phyloP scores from a whole-genome alignment of 1,139 yeast genomes.

The Hyphopichia buzzinii region DNA sequence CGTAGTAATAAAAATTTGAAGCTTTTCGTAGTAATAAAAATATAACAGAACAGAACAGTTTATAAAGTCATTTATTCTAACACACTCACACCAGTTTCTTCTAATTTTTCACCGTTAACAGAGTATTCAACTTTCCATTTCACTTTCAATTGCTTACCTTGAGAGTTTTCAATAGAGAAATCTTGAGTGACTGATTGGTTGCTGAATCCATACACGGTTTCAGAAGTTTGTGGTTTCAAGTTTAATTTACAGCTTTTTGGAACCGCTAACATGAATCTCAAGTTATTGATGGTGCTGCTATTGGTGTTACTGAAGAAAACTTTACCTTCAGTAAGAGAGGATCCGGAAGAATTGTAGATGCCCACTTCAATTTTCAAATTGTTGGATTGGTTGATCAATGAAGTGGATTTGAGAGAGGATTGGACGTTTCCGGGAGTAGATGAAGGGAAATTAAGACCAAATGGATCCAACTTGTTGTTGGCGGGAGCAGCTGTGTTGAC shows the following conservation, averaged over 20 bases:
- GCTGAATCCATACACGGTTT: conserved; percentile 48
- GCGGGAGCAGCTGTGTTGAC: conserved; percentile 11
- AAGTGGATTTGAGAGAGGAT: conserved; percentile 14
- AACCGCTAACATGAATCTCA: conserved; percentile 77
- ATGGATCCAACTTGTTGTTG: conserved; percentile 42
- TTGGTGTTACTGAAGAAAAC: conserved; percentile 42
- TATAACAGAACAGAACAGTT: background rate
- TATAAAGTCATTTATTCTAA: conserved; percentile 13
- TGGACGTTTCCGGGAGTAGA: conserved; percentile 36
- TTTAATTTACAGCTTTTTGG: conserved; percentile 68
- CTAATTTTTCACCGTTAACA: conserved; percentile 44
- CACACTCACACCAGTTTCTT: conserved; percentile 56
- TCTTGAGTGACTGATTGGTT: conserved; percentile 59
- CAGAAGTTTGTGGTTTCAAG: conserved; percentile 70
- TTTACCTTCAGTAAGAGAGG: conserved; percentile 43
- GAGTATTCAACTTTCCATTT: conserved; percentile 76
- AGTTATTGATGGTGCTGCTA: conserved; percentile 29
- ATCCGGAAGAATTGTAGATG: conserved; percentile 33
- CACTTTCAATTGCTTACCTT: conserved; percentile 55
- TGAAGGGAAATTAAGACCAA: conserved; percentile 47
- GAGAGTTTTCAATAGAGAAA: conserved; percentile 56
- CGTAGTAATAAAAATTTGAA: too few species aligned
- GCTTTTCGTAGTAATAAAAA: background rate
- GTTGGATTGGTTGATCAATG: conserved; percentile 44
- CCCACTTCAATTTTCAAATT: conserved; percentile 54